Base-by-base conservation (phyloP, 2,329 filamentous ascomycete genomes). In the Beauveria caledonica region DNA sequence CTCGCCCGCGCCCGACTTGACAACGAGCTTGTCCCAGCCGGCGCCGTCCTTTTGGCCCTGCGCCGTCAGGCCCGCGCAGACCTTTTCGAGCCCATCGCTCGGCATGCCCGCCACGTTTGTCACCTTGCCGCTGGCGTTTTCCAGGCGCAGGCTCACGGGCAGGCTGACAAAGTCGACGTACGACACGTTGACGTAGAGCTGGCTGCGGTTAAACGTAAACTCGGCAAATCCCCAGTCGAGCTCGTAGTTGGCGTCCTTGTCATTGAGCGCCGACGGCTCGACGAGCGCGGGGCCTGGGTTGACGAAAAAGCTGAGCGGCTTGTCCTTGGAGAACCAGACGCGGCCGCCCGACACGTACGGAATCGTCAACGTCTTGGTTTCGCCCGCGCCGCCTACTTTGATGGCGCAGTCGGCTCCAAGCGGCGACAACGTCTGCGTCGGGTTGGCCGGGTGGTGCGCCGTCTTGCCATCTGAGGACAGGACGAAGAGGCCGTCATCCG, bases 131-230 rank as follows among this genome's bases (percentile, higher is more conserved):
- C 72, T 69, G 21, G 74, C 75, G 62, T 78, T 80, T 59, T 73
- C 72, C 50, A 87, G 78, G 62, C 72, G 69, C 64, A 87, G 77
- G 1, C 82, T 79, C 56, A 88, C 79, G n/a, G 87, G 86, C 65
- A 87, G 70, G 66, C 77, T 76, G 63, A 91, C 81, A 72, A 92
- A 92, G 75, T 92, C 89, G 58, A 92, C 89, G 69, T 88, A 87
- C 63, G 80, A 84, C 66, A 92, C 86, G 66, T 89, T 89, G 66
- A 82, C 84, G 68, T 83, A 89, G 5, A 89, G 73, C 70, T 88
- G 78, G 36, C 70, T 67, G 40, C 72, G 66, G 71, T 88, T 88
- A 72, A 81, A 87, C 17, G 86, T 87, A 66, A 88, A 86, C 72
- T 90, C 87, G 74, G 80, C 84, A 68, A 89, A 90, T 29, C 79